These are phyloP conservation scores for Botryotinia narcissicola DNA, from an alignment of 2,329 filamentous ascomycete species.

Conservation along the genomic window DNA sequence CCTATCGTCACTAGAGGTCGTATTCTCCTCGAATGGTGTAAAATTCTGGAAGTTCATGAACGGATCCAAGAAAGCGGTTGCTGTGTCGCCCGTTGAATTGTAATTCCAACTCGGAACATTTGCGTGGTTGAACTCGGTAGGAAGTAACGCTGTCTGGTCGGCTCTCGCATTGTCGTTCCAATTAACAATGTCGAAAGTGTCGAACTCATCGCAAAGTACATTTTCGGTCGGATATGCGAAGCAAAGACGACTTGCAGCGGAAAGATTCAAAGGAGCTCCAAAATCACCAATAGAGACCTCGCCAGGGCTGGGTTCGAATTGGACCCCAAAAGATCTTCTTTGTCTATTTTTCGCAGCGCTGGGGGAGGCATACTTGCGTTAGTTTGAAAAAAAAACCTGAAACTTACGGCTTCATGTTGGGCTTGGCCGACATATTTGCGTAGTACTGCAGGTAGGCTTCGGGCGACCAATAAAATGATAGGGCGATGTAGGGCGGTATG, in stretches of 20 bases:
- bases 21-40: not conserved
- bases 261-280: not conserved
- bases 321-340: accelerated
- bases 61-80: not conserved
- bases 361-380: not conserved
- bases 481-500: not conserved
- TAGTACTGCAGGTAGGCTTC: not conserved
- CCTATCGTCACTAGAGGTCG: not conserved
- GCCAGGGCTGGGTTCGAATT: too few relatives aligned
- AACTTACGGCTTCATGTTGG: not conserved
- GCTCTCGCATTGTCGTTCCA: not conserved
- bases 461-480: not conserved
- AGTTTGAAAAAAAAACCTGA: not conserved
- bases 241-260: too few relatives aligned
- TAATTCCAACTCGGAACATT: not conserved
- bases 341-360: accelerated
- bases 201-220: not conserved
- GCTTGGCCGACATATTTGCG: not conserved
- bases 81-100: not conserved
- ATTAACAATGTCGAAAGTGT: not conserved
- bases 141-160: not conserved
- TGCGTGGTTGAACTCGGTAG: not conserved
- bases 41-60: not conserved
- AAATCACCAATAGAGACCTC: not conserved
- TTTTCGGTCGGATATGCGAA: accelerated